Evolutionary conservation across 2,329 filamentous ascomycete species (phyloP), one percentile per base, ranked within the genome.

Genomic region (Pyrenochaeta sp.): DNA sequence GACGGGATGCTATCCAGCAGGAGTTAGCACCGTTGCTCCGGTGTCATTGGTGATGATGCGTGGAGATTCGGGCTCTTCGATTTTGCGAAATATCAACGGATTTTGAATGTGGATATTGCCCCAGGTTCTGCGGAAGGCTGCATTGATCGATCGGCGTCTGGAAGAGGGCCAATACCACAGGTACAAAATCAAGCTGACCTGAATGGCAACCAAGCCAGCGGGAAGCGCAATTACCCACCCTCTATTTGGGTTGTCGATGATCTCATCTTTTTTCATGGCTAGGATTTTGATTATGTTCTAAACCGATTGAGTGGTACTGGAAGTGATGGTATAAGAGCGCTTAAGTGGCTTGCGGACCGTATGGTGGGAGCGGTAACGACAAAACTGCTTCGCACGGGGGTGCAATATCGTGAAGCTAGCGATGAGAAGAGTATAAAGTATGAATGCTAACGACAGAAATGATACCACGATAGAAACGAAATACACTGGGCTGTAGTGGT

Each of bases 1-100:
- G 51, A 92, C 82, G 8, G 95, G 95, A 75, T 99, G 95, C 80
- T 19, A 25, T 12, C 13, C 3, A n/a, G 12, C 22, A 28, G 25
- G 42, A 27, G 24, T 5, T 28, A 12, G 25, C 3, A 12, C 42
- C 15, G 40, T n/a, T 15, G 25, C 42, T 25, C 7, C 7, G 22
- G 40, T 25, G 5, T 43, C 40, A 27, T 12, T 13, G 22, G 40
- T 6, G 22, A 24, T 9, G 22, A 4, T 13, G 40, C 40, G 7
- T 43, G n/a, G 15, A 42, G 22, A 5, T 10, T 43, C 6, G 7
- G 24, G 24, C 13, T 25, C 24, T 27, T 28, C 25, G 4, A 10
- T 10, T 24, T 27, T 44, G 9, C 22, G 42, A 27, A 22, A 44
- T 7, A 3, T n/a, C 3, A 2, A 15, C 15, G 10, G 5, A 28